Evolutionary conservation across 768 basidiomycete genomes (phyloP).

Genomic region (Suillus clintonianus): DNA sequence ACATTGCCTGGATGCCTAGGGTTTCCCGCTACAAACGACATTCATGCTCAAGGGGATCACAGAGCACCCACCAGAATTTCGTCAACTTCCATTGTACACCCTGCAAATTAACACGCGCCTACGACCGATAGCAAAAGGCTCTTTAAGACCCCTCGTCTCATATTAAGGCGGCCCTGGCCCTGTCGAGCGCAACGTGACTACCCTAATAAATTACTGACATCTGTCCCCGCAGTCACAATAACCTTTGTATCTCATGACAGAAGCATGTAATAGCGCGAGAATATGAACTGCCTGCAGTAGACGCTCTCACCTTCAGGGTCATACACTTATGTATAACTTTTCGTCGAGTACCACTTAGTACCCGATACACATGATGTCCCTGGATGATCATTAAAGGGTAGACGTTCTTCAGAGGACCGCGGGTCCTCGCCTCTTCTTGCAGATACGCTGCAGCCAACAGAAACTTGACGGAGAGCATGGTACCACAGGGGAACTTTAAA

Average conservation of each 20-base stretch:
- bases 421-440: slow-evolving; percentile 2
- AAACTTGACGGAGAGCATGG: background rate
- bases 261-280: background rate
- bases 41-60: background rate
- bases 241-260: background rate
- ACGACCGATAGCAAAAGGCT: background rate
- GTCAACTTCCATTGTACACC: background rate
- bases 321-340: background rate
- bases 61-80: background rate
- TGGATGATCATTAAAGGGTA: background rate
- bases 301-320: slow-evolving; percentile 1
- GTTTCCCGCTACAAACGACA: background rate
- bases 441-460: background rate
- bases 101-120: background rate
- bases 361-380: background rate
- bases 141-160: background rate
- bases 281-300: background rate
- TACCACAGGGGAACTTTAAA: background rate
- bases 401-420: background rate
- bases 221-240: background rate
- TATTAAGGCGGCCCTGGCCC: background rate
- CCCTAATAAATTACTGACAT: background rate
- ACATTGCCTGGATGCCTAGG: too few relatives aligned
- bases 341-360: background rate
- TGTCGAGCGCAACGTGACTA: background rate